phyloP scores from a whole-genome alignment of 2,329 filamentous ascomycete species.

The Cladosporium velox region DNA sequence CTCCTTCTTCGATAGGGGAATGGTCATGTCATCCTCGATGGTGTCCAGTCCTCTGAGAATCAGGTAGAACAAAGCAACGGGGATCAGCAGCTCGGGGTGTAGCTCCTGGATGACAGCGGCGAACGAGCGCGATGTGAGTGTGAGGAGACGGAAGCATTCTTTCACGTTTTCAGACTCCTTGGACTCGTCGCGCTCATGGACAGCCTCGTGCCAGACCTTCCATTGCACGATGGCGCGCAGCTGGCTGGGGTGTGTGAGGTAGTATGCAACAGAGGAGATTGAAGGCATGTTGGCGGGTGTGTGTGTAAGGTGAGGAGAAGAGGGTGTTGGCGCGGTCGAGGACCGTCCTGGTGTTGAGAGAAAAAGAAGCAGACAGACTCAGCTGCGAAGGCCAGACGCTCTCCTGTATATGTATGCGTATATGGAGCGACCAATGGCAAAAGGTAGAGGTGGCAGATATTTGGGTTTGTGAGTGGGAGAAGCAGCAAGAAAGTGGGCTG shows the following conservation, averaged over 20 bases:
- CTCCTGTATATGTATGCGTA: not conserved
- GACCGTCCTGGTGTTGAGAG: constrained; percentile 9
- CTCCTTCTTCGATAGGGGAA: constrained; percentile 78
- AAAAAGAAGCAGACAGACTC: constrained; percentile 11
- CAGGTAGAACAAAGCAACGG: constrained; percentile 89
- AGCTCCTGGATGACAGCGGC: constrained; percentile 91
- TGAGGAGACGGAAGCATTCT: constrained; percentile 83
- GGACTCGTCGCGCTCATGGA: constrained; percentile 75
- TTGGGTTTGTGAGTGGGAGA: not conserved
- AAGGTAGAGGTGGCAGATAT: not conserved
- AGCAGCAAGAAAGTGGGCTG: not conserved
- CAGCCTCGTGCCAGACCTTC: constrained; percentile 94
- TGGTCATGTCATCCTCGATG: constrained; percentile 98
- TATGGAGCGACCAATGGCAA: constrained; percentile 6
- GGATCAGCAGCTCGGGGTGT: constrained; percentile 88
- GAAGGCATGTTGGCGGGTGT: constrained; percentile 35
- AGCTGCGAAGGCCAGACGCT: constrained; percentile 16
- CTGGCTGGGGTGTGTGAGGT: constrained; percentile 38
- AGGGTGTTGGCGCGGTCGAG: not conserved
- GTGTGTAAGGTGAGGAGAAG: constrained; percentile 1
- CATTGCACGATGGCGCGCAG: constrained; percentile 44
- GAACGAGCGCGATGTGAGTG: constrained; percentile 91
- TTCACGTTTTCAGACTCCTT: constrained; percentile 74
- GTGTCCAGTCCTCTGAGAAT: constrained; percentile 90
- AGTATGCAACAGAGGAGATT: constrained; percentile 36